Evolutionary conservation across 2,329 filamentous ascomycete genomes (phyloP), one percentile per base, ranked within the genome.

Genomic region (Talaromyces sp.): DNA sequence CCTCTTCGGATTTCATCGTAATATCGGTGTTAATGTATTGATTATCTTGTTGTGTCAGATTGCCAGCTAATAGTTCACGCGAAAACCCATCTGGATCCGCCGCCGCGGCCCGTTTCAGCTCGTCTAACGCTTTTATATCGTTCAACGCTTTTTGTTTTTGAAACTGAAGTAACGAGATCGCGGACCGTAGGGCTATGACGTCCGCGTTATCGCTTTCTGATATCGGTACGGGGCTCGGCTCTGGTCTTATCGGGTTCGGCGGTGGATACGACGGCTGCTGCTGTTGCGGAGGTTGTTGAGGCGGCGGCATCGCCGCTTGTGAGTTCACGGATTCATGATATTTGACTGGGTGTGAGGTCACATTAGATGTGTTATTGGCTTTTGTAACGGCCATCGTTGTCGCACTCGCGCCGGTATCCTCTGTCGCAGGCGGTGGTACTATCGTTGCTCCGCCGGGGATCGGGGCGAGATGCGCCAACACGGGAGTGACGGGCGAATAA

Each of bases 91-190:
- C 82, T 0, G 93, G 92, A 66, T 93, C 82, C 7, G 82, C 81
- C 0, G 91, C 76, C 5, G 92, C 92, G 3, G 85, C 86, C 18
- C 84, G 80, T 75, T 92, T 93, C 69, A 91, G 84, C 63, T 81
- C 80, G 67, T 87, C 84, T 37, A 97, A 81, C 0, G 84, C 79
- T 68, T 85, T 83, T 58, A 97, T 87, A 76, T 97, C 93, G 54
- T 85, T 84, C 57, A 87, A 80, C 44, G 91, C 91, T 73, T 89
- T 90, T 71, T 88, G 86, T 66, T 88, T 88, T 79, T 98, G 93
- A 67, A 96, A 83, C 77, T 96, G 92, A 54, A 98, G 81, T 58
- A 96, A 87, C 8, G 91, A 89, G 64, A 97, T 92, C 52, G 93
- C 91, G 28, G 90, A 91, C 67, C 89, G 88, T 64, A 97, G 83